Percentiles rank a stretch among this genome's conserved stretches.
These are phyloP conservation scores for Tilletia caries DNA, from an alignment of 1,284 basidiomycete genomes.

Conservation along the genomic window DNA sequence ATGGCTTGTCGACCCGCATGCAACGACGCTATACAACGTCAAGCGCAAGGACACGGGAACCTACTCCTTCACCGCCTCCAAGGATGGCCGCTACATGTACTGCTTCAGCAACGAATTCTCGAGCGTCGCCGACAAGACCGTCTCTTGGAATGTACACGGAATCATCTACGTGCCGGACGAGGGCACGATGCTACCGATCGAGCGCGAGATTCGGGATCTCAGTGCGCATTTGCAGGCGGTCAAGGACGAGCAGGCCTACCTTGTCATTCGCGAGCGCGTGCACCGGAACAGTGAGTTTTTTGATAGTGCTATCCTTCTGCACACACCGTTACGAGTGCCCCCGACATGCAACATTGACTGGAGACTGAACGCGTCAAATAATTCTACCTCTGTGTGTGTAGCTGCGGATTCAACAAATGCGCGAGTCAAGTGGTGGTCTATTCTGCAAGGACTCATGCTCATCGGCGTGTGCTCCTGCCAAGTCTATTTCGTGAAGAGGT, in stretches of 20 bases:
- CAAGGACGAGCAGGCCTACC: constrained; percentile 98
- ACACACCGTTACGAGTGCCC: too few relatives aligned
- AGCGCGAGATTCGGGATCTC: constrained; percentile 87
- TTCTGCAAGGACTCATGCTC: constrained; percentile 80
- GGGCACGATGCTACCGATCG: constrained; percentile 72
- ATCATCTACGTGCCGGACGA: constrained; percentile 87
- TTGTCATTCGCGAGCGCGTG: constrained; percentile 85
- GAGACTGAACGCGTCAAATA: too few relatives aligned
- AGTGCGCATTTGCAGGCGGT: constrained; percentile 79
- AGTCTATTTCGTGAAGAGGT: constrained; percentile 88
- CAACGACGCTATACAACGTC: constrained; percentile 69
- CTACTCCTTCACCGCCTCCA: constrained; percentile 77
- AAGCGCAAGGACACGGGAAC: constrained; percentile 85
- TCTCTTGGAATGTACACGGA: constrained; percentile 95
- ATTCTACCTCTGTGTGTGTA: constrained; percentile 35
- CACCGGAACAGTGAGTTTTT: constrained; percentile 74
- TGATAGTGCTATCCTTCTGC: too few relatives aligned
- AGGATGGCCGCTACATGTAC: constrained; percentile 84
- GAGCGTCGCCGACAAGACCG: constrained; percentile 85
- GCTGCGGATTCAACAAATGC: constrained; percentile 66
- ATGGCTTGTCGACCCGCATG: constrained; percentile 70
- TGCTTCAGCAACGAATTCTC: constrained; percentile 99
- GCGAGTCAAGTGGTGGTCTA: constrained; percentile 98
- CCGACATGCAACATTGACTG: too few relatives aligned
- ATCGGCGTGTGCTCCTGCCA: constrained; percentile 92